A percentile compares a stretch with the other conserved stretches of the same genome.
Evolutionary conservation across 495 filamentous ascomycete species (phyloP).

Genomic region (Paragyromitra xinjiangensis): DNA sequence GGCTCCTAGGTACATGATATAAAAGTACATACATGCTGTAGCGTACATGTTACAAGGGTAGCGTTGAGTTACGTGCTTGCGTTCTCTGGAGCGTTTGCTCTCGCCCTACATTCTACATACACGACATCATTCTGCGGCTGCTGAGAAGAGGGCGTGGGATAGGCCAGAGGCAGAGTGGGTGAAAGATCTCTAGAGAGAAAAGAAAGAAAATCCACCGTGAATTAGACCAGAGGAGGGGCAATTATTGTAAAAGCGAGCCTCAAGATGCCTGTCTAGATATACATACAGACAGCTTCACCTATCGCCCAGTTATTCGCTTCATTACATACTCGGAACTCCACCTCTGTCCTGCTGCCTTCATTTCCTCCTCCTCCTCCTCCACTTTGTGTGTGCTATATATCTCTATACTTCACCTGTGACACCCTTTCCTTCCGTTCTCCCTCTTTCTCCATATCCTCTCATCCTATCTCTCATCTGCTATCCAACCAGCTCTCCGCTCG

Average conservation of each 20-base stretch:
- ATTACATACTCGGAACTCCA: constrained; percentile 29
- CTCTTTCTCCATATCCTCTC: constrained; percentile 10
- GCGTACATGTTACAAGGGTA: constrained; percentile 42
- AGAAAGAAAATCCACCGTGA: not conserved
- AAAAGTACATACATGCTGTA: not conserved
- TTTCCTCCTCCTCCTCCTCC: not conserved
- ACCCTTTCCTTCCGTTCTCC: constrained; percentile 6
- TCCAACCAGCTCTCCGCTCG: constrained; percentile 17
- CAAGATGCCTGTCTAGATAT: constrained; percentile 21
- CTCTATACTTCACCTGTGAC: constrained; percentile 7
- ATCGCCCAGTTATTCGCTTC: constrained; percentile 15
- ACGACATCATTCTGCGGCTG: constrained; percentile 48
- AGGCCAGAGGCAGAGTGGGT: not conserved
- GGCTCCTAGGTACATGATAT: constrained; percentile 10
- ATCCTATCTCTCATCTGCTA: constrained; percentile 6
- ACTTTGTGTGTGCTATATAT: constrained; percentile 15
- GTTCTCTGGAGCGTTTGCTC: constrained; percentile 42
- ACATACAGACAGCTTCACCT: constrained; percentile 32
- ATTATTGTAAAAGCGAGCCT: constrained; percentile 11
- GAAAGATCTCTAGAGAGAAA: not conserved
- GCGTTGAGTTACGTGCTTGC: constrained; percentile 49
- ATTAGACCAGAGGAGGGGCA: not conserved
- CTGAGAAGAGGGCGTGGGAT: constrained; percentile 5
- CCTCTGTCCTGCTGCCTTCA: constrained; percentile 17
- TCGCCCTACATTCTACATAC: constrained; percentile 47